A percentile compares a stretch with the other conserved stretches of the same genome.
phyloP scores from a whole-genome alignment of 257 asterid species.

The Pogostemon cablin region DNA sequence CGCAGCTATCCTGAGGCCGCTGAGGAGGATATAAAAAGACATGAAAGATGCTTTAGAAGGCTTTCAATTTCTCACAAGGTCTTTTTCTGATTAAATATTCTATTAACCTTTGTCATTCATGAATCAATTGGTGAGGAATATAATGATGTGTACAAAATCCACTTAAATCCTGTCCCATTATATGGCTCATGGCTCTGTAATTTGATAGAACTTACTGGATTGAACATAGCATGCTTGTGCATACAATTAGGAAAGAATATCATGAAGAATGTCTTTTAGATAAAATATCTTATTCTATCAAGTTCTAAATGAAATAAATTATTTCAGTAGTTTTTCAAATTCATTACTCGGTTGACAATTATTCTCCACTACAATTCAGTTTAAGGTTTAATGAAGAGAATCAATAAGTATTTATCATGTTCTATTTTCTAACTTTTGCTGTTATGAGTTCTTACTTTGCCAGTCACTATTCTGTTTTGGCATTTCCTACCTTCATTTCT shows the following conservation, averaged over 20 bases:
- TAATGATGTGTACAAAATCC: background rate
- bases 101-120: conserved; percentile 22
- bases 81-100: conserved; percentile 29
- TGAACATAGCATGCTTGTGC: conserved; percentile 11
- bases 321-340: conserved; percentile 19
- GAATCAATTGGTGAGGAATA: conserved; percentile 2
- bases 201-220: background rate
- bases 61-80: conserved; percentile 87
- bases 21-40: conserved; percentile 84
- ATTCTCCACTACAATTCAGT: conserved; percentile 17
- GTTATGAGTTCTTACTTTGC: conserved; percentile 3
- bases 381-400: conserved; percentile 9
- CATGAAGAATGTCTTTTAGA: conserved; percentile 8
- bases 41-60: conserved; percentile 72
- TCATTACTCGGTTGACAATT: conserved; percentile 6
- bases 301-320: conserved; percentile 27
- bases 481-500: conserved; percentile 1
- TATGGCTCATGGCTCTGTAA: background rate
- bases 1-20: conserved; percentile 95
- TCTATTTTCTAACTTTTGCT: conserved; percentile 7
- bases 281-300: background rate
- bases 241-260: conserved; percentile 4
- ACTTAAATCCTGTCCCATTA: conserved; percentile 7
- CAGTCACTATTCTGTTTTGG: conserved; percentile 5
- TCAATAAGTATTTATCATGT: conserved; percentile 10